Conservation (phyloP, 768 basidiomycete genomes). For the Collybia nuda region DNA sequence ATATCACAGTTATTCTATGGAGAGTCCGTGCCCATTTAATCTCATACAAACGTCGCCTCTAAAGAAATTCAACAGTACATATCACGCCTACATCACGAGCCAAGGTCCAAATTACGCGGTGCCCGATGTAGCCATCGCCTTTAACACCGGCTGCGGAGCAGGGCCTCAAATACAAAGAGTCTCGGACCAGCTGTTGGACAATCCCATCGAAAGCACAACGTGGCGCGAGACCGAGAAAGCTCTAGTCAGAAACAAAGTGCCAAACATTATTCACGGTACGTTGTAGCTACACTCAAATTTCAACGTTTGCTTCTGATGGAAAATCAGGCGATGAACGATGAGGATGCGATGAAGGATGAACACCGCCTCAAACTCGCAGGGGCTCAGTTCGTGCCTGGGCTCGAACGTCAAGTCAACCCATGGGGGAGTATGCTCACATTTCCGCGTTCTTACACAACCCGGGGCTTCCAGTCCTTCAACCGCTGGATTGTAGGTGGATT, state of each 20-base stretch:
- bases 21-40: constrained; percentile 13
- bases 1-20: constrained; percentile 17
- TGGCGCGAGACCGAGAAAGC: constrained; percentile 20
- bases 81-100: constrained; percentile 20
- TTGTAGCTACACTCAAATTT: not conserved
- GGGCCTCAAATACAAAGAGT: not conserved
- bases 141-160: constrained; percentile 25
- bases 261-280: constrained; percentile 27
- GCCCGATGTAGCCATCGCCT: constrained; percentile 31
- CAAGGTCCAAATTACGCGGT: constrained; percentile 11
- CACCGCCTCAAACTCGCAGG: not conserved
- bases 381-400: not conserved
- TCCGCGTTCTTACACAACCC: not conserved
- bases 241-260: constrained; percentile 19
- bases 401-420: not conserved
- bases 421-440: constrained; percentile 2
- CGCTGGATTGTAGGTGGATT: constrained; percentile 2
- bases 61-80: constrained; percentile 17
- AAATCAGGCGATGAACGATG: not conserved
- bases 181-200: not conserved
- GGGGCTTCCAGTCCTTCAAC: constrained; percentile 1
- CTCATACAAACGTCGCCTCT: not conserved
- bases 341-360: not conserved
- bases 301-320: not conserved
- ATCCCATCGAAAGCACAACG: constrained; percentile 11